A percentile compares a stretch with the other conserved stretches of the same genome.
phyloP scores from a whole-genome alignment of 129 eudicot species.

The Smallanthus sonchifolius region DNA sequence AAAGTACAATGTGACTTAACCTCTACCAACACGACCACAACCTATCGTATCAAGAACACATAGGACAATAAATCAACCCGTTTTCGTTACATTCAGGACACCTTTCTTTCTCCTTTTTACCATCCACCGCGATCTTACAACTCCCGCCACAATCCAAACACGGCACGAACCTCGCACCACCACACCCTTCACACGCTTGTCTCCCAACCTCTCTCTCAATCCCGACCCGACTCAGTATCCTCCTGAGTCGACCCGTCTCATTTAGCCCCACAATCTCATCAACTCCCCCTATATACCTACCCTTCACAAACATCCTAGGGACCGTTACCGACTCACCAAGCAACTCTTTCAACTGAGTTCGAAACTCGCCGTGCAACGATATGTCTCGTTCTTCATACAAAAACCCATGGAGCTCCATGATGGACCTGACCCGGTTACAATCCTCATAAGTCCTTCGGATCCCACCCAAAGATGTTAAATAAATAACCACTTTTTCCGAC shows the following conservation, averaged over 20 bases:
- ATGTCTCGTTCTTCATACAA: slow-evolving; percentile 74
- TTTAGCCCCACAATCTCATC: slow-evolving; percentile 75
- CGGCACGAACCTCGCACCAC: slow-evolving; percentile 83
- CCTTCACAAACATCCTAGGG: slow-evolving; percentile 82
- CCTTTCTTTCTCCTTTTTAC: slow-evolving; percentile 49
- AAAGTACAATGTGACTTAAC: neutral
- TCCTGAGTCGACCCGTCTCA: slow-evolving; percentile 62
- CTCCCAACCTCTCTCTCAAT: slow-evolving; percentile 70
- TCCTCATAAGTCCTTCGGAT: slow-evolving; percentile 76
- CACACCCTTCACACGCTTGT: slow-evolving; percentile 75
- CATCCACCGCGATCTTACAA: slow-evolving; percentile 60
- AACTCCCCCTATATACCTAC: slow-evolving; percentile 74
- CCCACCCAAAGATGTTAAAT: slow-evolving; percentile 88
- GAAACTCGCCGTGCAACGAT: slow-evolving; percentile 58
- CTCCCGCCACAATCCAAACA: slow-evolving; percentile 88
- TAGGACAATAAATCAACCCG: slow-evolving; percentile 73
- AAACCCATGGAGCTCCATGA: slow-evolving; percentile 64
- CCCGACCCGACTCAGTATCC: slow-evolving; percentile 67
- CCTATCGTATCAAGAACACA: slow-evolving; percentile 36
- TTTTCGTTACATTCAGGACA: slow-evolving; percentile 78
- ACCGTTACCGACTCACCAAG: slow-evolving; percentile 44
- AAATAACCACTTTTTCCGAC: slow-evolving; percentile 58
- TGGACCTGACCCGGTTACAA: slow-evolving; percentile 55
- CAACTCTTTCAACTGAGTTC: slow-evolving; percentile 55
- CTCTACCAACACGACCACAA: neutral